Evolutionary conservation across 306 rosid species (phyloP).

Genomic region (Spatholobus suberectus): DNA sequence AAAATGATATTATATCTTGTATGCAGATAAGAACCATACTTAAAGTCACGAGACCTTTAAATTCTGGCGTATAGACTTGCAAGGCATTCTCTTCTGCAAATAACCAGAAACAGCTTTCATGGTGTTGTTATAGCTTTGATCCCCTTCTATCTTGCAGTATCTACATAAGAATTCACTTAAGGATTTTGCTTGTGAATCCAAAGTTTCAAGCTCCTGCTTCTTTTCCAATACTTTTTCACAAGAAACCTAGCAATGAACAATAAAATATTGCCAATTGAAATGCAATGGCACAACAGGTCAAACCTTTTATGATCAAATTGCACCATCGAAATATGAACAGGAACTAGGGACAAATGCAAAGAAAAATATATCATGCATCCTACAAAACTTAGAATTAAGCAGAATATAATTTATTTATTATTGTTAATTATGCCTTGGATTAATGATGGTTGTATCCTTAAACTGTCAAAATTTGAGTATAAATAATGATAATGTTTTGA

Average conservation of each 20-base stretch:
- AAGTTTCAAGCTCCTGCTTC: slow-evolving; percentile 64
- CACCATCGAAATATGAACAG: slow-evolving; percentile 27
- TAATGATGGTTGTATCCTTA: background rate
- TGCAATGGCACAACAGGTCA: background rate
- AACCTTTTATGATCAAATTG: slow-evolving; percentile 28
- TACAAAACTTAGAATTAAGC: background rate
- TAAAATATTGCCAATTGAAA: slow-evolving; percentile 31
- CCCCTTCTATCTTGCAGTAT: slow-evolving; percentile 62
- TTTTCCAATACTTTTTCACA: slow-evolving; percentile 33
- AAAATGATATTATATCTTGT: slow-evolving; percentile 13
- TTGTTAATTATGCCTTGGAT: background rate
- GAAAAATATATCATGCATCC: slow-evolving; percentile 7
- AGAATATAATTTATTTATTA: background rate
- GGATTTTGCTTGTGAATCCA: slow-evolving; percentile 62
- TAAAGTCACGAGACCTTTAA: slow-evolving; percentile 65
- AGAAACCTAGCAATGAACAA: slow-evolving; percentile 41
- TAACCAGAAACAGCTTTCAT: slow-evolving; percentile 60
- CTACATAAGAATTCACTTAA: slow-evolving; percentile 61
- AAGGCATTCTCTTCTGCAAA: slow-evolving; percentile 62
- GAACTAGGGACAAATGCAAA: background rate
- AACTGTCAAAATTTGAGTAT: background rate
- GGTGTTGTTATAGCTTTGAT: slow-evolving; percentile 50
- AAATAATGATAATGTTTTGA: background rate
- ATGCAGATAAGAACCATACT: slow-evolving; percentile 36
- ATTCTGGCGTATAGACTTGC: slow-evolving; percentile 61